Conservation (phyloP, 108 stramenopile genomes). For the Nitzschia inconspicua region DNA sequence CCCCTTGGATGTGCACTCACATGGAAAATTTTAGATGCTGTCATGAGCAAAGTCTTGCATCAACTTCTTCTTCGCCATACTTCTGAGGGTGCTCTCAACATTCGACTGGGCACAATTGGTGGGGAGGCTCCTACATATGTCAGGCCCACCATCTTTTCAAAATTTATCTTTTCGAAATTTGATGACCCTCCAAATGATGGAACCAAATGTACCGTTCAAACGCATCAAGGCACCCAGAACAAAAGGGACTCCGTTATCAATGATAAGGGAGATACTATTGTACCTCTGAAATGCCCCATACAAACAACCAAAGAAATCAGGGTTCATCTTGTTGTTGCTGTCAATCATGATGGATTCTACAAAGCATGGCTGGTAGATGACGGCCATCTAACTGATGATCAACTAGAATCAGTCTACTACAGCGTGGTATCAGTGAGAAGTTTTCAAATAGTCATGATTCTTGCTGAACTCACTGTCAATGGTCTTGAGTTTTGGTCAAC, state of each 20-base stretch:
- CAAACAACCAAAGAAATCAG: no score
- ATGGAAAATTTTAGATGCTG: slow-evolving; percentile 11
- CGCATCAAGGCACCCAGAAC: no score
- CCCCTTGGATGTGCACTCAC: slow-evolving; percentile 30
- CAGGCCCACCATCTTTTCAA: no score
- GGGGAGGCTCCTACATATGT: no score
- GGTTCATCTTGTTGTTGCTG: slow-evolving; percentile 31
- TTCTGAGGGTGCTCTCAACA: background rate
- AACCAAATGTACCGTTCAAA: no score
- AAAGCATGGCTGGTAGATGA: slow-evolving; percentile 37
- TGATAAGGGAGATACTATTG: no score
- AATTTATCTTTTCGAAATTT: no score
- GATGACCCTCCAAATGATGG: no score
- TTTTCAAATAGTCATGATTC: slow-evolving; percentile 15
- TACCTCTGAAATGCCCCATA: no score
- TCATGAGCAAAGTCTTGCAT: slow-evolving; percentile 7
- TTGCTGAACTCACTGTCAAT: no score
- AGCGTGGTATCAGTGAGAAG: slow-evolving; percentile 29
- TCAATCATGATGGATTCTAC: slow-evolving; percentile 32
- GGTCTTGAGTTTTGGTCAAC: slow-evolving; percentile 20
- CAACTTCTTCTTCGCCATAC: slow-evolving; percentile 18
- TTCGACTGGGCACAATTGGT: no score
- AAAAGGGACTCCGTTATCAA: no score
- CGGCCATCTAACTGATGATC: slow-evolving; percentile 30
- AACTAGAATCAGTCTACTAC: slow-evolving; percentile 21